A percentile compares a stretch with the other conserved stretches of the same genome.
Evolutionary conservation across 2,329 filamentous ascomycete genomes (phyloP).

Genomic region (Botrytis medusae): DNA sequence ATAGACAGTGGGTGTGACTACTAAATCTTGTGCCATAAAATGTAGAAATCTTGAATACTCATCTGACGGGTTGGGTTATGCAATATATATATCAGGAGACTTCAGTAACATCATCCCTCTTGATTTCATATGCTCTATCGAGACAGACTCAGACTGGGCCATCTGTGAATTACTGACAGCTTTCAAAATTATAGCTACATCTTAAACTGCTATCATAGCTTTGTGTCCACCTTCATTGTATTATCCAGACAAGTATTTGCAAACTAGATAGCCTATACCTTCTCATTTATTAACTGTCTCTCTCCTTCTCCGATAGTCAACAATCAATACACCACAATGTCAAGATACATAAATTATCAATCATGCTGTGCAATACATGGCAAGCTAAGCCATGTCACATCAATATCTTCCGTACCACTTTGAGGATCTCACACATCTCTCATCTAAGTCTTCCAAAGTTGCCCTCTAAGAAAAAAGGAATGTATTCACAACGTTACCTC

Average conservation of each 20-base stretch:
- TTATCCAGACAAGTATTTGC: background rate
- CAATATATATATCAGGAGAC: background rate
- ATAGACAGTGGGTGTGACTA: background rate
- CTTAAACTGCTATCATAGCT: background rate
- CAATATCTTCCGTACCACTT: background rate
- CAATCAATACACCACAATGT: background rate
- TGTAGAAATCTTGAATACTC: background rate
- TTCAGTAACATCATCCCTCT: background rate
- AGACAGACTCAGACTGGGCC: rapidly evolving
- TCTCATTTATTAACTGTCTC: background rate
- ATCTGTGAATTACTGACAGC: background rate
- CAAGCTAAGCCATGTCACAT: background rate
- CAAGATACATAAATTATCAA: background rate
- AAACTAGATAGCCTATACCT: background rate
- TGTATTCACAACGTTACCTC: background rate
- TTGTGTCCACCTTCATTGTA: background rate
- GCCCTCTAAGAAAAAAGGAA: background rate
- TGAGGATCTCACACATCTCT: background rate
- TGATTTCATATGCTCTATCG: background rate
- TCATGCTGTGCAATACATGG: background rate
- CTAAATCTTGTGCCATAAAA: background rate
- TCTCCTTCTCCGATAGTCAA: background rate
- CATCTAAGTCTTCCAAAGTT: too few relatives aligned
- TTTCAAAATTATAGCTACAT: background rate
- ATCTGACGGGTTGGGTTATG: background rate